Percentiles rank a stretch among this genome's conserved stretches.
phyloP scores from a whole-genome alignment of 176 grass and related monocot genomes.

The Cocos nucifera region DNA sequence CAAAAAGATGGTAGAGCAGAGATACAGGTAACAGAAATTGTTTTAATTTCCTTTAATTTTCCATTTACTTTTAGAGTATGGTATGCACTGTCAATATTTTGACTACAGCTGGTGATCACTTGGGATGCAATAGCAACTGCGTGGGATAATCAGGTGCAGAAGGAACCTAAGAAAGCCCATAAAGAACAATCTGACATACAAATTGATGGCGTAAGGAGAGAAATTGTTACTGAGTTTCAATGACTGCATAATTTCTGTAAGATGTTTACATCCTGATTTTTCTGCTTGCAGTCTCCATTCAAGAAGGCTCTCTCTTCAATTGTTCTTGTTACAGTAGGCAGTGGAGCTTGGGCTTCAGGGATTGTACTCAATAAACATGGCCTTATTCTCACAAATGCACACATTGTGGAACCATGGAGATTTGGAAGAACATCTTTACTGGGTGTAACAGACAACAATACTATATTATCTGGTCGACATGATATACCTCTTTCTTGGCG shows the following conservation, averaged over 20 bases:
- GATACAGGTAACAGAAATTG: slow-evolving; percentile 49
- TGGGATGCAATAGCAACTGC: slow-evolving; percentile 67
- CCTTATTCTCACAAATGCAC: slow-evolving; percentile 90
- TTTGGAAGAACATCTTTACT: slow-evolving; percentile 63
- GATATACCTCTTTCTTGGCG: background rate
- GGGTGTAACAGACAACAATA: slow-evolving; percentile 37
- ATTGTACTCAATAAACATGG: slow-evolving; percentile 70
- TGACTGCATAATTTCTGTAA: slow-evolving; percentile 21
- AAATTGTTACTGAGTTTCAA: slow-evolving; percentile 13
- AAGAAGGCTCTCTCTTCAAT: slow-evolving; percentile 57
- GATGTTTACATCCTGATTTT: slow-evolving; percentile 18
- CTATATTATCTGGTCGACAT: slow-evolving; percentile 21
- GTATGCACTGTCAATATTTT: slow-evolving; percentile 21
- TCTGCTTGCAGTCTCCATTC: slow-evolving; percentile 20
- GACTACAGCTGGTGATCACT: slow-evolving; percentile 70
- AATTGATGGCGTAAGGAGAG: slow-evolving; percentile 15
- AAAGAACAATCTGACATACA: slow-evolving; percentile 26
- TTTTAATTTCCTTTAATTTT: slow-evolving; percentile 9
- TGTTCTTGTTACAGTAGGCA: slow-evolving; percentile 74
- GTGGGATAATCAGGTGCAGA: slow-evolving; percentile 26
- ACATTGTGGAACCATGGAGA: slow-evolving; percentile 95
- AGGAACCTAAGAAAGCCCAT: slow-evolving; percentile 26
- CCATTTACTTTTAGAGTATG: slow-evolving; percentile 9
- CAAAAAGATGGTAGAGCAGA: slow-evolving; percentile 58
- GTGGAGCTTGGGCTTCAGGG: slow-evolving; percentile 88